A percentile compares a stretch with the other conserved stretches of the same genome.
Conservation (phyloP, 352 stramenopile genomes). For the Globisporangium alternatum region DNA sequence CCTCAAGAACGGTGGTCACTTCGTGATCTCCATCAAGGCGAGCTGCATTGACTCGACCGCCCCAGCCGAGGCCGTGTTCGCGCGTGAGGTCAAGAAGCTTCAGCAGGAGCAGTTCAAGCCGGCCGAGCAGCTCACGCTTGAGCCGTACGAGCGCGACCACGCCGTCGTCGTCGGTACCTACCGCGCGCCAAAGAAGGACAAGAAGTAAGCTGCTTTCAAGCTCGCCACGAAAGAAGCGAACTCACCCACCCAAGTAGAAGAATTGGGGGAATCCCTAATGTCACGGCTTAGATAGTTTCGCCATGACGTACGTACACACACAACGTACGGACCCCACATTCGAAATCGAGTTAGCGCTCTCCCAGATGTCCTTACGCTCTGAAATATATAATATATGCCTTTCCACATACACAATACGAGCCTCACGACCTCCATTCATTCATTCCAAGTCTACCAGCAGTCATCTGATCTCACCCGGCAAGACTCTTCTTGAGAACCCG, state of each 20-base stretch:
- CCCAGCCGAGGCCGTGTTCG: constrained; percentile 97
- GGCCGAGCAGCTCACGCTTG: constrained; percentile 97
- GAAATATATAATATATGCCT: constrained; percentile 12
- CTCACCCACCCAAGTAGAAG: constrained; percentile 9
- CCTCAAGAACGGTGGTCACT: constrained; percentile 99
- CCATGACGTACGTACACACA: background rate
- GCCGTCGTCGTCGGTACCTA: constrained; percentile 98
- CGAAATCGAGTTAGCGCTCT: constrained; percentile 8
- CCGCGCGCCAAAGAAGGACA: constrained; percentile 93
- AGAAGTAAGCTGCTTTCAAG: constrained; percentile 45
- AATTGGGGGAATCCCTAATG: background rate
- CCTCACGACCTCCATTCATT: background rate
- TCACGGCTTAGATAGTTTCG: background rate
- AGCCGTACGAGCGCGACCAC: constrained; percentile 99
- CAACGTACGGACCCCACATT: background rate
- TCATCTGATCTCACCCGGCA: background rate
- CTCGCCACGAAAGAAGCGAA: background rate
- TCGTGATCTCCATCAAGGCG: constrained; percentile 99
- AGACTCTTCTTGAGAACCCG: background rate
- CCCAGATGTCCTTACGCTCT: background rate
- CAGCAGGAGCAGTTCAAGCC: constrained; percentile 99
- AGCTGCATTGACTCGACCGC: constrained; percentile 99
- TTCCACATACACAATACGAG: background rate
- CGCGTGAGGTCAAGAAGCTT: constrained; percentile 96
- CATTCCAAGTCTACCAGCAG: background rate